A percentile compares a stretch with the other conserved stretches of the same genome.
phyloP scores from a whole-genome alignment of 768 basidiomycete genomes.

The Mycena sanguinolenta region DNA sequence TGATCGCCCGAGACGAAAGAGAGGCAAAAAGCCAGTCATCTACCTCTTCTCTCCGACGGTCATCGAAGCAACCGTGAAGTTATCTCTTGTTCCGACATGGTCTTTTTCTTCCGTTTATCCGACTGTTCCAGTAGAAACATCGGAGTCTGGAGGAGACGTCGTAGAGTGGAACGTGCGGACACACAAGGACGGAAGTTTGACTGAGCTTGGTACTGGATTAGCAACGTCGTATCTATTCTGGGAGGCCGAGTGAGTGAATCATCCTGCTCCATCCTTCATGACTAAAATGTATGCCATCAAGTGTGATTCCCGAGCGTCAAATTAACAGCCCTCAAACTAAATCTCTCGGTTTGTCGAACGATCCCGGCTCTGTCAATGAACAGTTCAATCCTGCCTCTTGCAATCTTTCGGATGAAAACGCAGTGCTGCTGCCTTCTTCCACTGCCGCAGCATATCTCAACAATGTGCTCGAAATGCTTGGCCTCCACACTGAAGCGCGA shows the following conservation, averaged over 20 bases:
- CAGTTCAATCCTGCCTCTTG: conserved; percentile 9
- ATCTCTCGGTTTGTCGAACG: background rate
- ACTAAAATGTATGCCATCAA: background rate
- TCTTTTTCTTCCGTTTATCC: conserved; percentile 18
- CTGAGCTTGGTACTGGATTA: conserved; percentile 43
- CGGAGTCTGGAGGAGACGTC: background rate
- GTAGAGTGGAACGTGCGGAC: conserved; percentile 8
- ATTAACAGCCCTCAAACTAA: background rate
- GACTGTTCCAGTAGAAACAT: background rate
- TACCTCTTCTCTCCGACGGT: conserved; percentile 10
- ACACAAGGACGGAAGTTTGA: conserved; percentile 43
- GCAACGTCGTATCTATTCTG: conserved; percentile 55
- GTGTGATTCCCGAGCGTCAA: background rate
- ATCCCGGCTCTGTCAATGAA: background rate
- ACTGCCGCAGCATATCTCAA: conserved; percentile 45
- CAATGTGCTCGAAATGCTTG: conserved; percentile 36
- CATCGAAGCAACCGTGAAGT: conserved; percentile 13
- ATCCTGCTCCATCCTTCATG: background rate
- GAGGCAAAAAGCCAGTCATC: conserved; percentile 24
- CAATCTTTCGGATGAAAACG: conserved; percentile 1
- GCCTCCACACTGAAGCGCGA: conserved; percentile 48
- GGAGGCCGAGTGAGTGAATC: conserved; percentile 50
- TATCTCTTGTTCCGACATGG: conserved; percentile 17
- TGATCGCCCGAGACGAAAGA: background rate
- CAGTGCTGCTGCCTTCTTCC: conserved; percentile 37